These are phyloP conservation scores for Gloeostereum incarnatum DNA, from an alignment of 768 basidiomycete species.

Conservation along the genomic window DNA sequence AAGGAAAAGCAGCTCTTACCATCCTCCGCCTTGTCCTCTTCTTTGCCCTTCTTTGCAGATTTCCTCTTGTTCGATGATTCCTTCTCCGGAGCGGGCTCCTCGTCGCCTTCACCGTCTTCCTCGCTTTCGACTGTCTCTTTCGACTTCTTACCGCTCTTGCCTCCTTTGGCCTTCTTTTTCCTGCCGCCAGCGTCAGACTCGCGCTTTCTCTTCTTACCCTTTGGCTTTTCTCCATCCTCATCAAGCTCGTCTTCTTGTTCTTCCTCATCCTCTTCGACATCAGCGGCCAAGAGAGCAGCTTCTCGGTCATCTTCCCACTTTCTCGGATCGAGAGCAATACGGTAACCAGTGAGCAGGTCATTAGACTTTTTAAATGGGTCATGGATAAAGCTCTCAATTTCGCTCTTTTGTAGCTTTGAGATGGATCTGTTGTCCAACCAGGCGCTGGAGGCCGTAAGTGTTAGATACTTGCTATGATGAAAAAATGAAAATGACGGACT, in stretches of 20 bases:
- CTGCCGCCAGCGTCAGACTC: slow-evolving; percentile 37
- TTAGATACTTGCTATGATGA: background rate
- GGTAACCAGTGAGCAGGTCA: slow-evolving; percentile 71
- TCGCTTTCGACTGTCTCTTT: slow-evolving; percentile 19
- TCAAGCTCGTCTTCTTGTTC: slow-evolving; percentile 45
- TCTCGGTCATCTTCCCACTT: slow-evolving; percentile 39
- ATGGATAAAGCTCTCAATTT: slow-evolving; percentile 77
- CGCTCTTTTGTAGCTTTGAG: slow-evolving; percentile 62
- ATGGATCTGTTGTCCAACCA: slow-evolving; percentile 84
- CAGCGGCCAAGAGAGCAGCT: slow-evolving; percentile 11
- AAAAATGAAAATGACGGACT: slow-evolving; percentile 46
- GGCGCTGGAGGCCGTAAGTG: slow-evolving; percentile 37
- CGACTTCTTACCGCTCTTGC: slow-evolving; percentile 12
- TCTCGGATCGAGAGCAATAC: slow-evolving; percentile 54
- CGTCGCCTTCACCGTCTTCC: slow-evolving; percentile 57
- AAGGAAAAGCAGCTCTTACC: slow-evolving; percentile 27
- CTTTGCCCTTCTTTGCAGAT: slow-evolving; percentile 55
- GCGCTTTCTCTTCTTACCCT: slow-evolving; percentile 45
- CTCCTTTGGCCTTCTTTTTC: slow-evolving; percentile 11
- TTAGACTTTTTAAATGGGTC: slow-evolving; percentile 70
- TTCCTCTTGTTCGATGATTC: slow-evolving; percentile 40
- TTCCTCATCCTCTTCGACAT: slow-evolving; percentile 26
- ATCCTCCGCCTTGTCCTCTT: slow-evolving; percentile 57
- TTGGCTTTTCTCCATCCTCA: slow-evolving; percentile 33
- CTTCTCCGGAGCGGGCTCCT: slow-evolving; percentile 57